Percentiles rank a stretch among this genome's conserved stretches.
phyloP scores from a whole-genome alignment of 2,329 filamentous ascomycete species.

The Cryphonectria radicalis region DNA sequence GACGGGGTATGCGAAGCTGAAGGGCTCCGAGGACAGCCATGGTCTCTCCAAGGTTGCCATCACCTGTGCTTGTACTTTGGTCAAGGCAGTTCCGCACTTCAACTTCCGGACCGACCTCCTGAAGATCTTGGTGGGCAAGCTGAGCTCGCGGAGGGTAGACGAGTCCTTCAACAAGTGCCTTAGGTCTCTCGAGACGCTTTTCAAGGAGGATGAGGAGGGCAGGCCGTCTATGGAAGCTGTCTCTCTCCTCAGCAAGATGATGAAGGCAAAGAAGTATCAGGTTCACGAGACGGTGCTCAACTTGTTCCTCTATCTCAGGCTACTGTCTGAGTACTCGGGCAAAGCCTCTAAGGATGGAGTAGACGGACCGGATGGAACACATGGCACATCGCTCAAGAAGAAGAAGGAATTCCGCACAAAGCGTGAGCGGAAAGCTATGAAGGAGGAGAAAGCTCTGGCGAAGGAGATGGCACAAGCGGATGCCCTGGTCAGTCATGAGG shows the following conservation, averaged over 20 bases:
- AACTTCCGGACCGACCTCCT: slow-evolving; percentile 91
- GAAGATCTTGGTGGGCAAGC: slow-evolving; percentile 82
- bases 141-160: slow-evolving; percentile 74
- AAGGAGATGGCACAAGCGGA: slow-evolving; percentile 95
- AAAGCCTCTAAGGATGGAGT: slow-evolving; percentile 81
- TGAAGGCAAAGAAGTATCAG: slow-evolving; percentile 82
- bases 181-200: slow-evolving; percentile 78
- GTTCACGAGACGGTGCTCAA: slow-evolving; percentile 87
- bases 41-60: slow-evolving; percentile 76
- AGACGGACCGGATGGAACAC: slow-evolving; percentile 51
- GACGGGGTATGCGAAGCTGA: slow-evolving; percentile 65
- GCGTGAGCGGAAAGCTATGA: slow-evolving; percentile 77
- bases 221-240: slow-evolving; percentile 86
- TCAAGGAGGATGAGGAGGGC: slow-evolving; percentile 87
- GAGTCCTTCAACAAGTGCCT: slow-evolving; percentile 78
- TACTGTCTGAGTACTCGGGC: slow-evolving; percentile 84
- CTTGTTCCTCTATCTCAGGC: slow-evolving; percentile 84
- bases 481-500: slow-evolving; percentile 87
- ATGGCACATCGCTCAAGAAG: slow-evolving; percentile 66
- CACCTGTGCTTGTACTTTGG: slow-evolving; percentile 80
- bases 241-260: slow-evolving; percentile 87
- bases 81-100: slow-evolving; percentile 89
- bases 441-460: slow-evolving; percentile 84
- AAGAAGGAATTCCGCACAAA: slow-evolving; percentile 90
- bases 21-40: slow-evolving; percentile 45